phyloP scores from a whole-genome alignment of 2,329 filamentous ascomycete genomes.

The Paecilomyces fulvus region DNA sequence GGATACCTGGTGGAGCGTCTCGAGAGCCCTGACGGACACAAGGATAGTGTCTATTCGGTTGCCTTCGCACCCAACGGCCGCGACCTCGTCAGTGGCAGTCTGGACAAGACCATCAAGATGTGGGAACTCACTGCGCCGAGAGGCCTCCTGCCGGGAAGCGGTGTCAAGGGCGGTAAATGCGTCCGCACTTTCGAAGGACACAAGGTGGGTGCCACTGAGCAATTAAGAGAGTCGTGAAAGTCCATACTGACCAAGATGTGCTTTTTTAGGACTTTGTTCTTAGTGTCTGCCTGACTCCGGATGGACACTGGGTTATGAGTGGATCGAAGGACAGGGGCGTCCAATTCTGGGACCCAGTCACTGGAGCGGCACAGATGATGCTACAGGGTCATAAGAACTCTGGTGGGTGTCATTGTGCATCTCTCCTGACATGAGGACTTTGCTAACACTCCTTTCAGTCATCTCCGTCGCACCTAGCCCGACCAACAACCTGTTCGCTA shows the following conservation, averaged over 20 bases:
- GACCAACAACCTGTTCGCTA: slow-evolving; percentile 80
- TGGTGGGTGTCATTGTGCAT: slow-evolving; percentile 37
- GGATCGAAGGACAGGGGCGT: slow-evolving; percentile 96
- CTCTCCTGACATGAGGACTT: slow-evolving; percentile 1
- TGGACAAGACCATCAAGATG: slow-evolving; percentile 99
- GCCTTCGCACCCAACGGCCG: slow-evolving; percentile 91
- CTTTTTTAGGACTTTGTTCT: slow-evolving; percentile 77
- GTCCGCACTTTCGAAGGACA: slow-evolving; percentile 96
- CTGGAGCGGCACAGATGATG: slow-evolving; percentile 93
- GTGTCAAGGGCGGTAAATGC: slow-evolving; percentile 79
- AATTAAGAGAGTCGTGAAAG: slow-evolving; percentile 4
- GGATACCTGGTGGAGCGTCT: slow-evolving; percentile 84
- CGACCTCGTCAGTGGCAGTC: slow-evolving; percentile 84
- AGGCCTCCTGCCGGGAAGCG: slow-evolving; percentile 55
- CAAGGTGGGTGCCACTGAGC: slow-evolving; percentile 51
- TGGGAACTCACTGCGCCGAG: slow-evolving; percentile 80
- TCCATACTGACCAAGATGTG: slow-evolving; percentile 10
- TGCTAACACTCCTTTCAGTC: slow-evolving; percentile 44
- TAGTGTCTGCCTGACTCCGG: slow-evolving; percentile 87
- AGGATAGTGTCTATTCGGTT: slow-evolving; percentile 93
- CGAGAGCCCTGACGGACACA: slow-evolving; percentile 88
- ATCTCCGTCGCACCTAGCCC: slow-evolving; percentile 96
- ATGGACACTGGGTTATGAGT: slow-evolving; percentile 91
- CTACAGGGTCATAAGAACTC: slow-evolving; percentile 98
- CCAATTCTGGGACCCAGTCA: slow-evolving; percentile 96